Evolutionary conservation across 2,329 filamentous ascomycete species (phyloP).

Genomic region (Sporothrix luriei): DNA sequence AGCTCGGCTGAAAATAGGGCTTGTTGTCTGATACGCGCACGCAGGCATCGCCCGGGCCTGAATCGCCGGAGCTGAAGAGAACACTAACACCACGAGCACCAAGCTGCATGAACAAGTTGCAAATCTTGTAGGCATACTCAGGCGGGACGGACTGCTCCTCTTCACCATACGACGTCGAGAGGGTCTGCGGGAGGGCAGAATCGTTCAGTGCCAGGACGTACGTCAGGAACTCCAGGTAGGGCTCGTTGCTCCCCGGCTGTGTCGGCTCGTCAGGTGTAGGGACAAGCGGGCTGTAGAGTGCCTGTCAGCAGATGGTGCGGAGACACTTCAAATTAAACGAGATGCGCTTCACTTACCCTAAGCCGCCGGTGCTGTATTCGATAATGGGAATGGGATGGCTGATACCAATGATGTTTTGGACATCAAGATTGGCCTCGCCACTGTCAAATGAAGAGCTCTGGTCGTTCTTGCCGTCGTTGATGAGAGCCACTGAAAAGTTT

Average conservation of each 20-base stretch:
- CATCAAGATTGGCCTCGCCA: slow-evolving; percentile 64
- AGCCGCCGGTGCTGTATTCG: slow-evolving; percentile 63
- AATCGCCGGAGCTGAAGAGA: slow-evolving; percentile 63
- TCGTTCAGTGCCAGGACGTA: slow-evolving; percentile 58
- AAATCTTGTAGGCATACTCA: slow-evolving; percentile 63
- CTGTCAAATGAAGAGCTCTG: slow-evolving; percentile 47
- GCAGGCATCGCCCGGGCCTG: slow-evolving; percentile 63
- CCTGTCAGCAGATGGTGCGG: background rate
- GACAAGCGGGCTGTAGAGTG: slow-evolving; percentile 53
- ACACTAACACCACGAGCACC: slow-evolving; percentile 68
- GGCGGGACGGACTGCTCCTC: slow-evolving; percentile 65
- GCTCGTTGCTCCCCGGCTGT: slow-evolving; percentile 63
- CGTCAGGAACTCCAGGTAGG: slow-evolving; percentile 65
- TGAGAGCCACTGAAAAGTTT: slow-evolving; percentile 58
- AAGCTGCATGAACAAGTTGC: slow-evolving; percentile 65
- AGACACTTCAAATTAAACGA: background rate
- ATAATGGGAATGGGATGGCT: slow-evolving; percentile 57
- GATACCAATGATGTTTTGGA: slow-evolving; percentile 62
- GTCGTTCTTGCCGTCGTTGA: slow-evolving; percentile 59
- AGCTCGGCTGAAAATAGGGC: slow-evolving; percentile 47
- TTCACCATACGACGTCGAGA: slow-evolving; percentile 68
- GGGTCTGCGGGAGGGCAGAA: slow-evolving; percentile 59
- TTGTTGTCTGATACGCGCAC: slow-evolving; percentile 56
- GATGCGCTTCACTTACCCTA: slow-evolving; percentile 24
- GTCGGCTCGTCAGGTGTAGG: slow-evolving; percentile 55